Base-by-base conservation (phyloP, 1,284 basidiomycete species). In the Cryptococcus sp. region DNA sequence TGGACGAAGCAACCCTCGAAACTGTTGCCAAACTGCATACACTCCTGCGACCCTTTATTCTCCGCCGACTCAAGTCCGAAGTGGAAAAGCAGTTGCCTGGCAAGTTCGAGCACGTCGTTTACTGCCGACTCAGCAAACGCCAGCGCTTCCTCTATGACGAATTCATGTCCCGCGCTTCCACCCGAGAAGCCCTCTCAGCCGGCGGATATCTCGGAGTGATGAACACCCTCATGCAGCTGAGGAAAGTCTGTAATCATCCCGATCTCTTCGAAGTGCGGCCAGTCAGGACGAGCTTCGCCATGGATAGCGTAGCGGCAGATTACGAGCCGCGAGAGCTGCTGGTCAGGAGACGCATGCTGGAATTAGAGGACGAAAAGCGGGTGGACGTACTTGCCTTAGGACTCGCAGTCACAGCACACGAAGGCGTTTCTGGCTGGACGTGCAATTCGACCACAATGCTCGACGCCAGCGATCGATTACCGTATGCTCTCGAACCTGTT, bases 111-210 rank as follows among this genome's bases (percentile, higher is more conserved):
- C 94, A 98, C 73, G 86, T 97, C 54, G 86, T 96, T 40, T 85
- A 93, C 49, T 97, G 94, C 70, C 88, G 89, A 1, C 81, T 99
- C 6, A 96, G 93, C 38, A 97, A 96, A 75, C 86, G 95, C 1
- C 95, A 99, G 71, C 88, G 94, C 6, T 95, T 92, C 76, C 84
- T 99, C 8, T 99, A 99, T 78, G 95, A 99, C 82, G 95, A 98
- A 76, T 98, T 97, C 81, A 97, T 99, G 93, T 84, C 88, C 5
- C 86, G 95, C 27, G 87, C 91, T 0, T 88, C 92, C 61, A 98
- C 95, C 2, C 85, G 86, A 44, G 88, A 91, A 68, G 91, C 91
- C 16, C 83, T 98, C 50, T 84, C 88, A 17, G 92, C 90, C 5
- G 95, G 94, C 3, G 93, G 93, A 56, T 84, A 84, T 67, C 79